Conservation (phyloP, 2,329 filamentous ascomycete species). For the Pyrenophora graminea region DNA sequence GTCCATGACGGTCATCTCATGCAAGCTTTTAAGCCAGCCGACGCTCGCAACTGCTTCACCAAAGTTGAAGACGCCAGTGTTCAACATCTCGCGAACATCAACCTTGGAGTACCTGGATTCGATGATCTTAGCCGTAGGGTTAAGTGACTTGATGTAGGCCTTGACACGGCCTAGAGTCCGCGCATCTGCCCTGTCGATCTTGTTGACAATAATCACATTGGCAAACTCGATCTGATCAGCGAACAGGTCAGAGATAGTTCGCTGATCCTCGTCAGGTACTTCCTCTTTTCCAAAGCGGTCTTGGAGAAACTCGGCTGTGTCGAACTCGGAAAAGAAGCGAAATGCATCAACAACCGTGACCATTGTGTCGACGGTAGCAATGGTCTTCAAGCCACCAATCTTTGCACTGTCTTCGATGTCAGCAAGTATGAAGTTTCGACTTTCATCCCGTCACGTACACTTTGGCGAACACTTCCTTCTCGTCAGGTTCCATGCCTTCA, state of each 20-base stretch:
- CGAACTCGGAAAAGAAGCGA: constrained; percentile 72
- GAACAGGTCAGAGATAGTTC: constrained; percentile 75
- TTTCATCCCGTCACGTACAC: constrained; percentile 45
- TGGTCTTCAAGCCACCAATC: constrained; percentile 65
- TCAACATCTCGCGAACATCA: constrained; percentile 65
- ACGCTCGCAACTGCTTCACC: constrained; percentile 66
- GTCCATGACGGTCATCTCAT: constrained; percentile 67
- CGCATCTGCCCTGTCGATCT: constrained; percentile 64
- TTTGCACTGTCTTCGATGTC: constrained; percentile 26
- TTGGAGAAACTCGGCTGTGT: constrained; percentile 69
- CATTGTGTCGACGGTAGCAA: constrained; percentile 70
- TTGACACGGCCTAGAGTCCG: constrained; percentile 55
- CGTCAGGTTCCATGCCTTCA: constrained; percentile 49
- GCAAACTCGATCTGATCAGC: constrained; percentile 80
- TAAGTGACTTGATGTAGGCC: constrained; percentile 63
- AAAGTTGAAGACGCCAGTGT: constrained; percentile 68
- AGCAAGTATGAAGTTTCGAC: neutral
- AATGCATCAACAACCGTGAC: constrained; percentile 76
- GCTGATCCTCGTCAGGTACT: constrained; percentile 65
- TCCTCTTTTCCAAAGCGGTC: constrained; percentile 64
- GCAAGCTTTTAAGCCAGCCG: constrained; percentile 72
- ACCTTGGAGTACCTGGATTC: constrained; percentile 64
- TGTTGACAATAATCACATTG: constrained; percentile 73
- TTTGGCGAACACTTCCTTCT: constrained; percentile 51
- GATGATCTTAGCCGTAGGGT: constrained; percentile 68